phyloP scores from a whole-genome alignment of 208 protist species.

The Acanthamoeba quina region DNA sequence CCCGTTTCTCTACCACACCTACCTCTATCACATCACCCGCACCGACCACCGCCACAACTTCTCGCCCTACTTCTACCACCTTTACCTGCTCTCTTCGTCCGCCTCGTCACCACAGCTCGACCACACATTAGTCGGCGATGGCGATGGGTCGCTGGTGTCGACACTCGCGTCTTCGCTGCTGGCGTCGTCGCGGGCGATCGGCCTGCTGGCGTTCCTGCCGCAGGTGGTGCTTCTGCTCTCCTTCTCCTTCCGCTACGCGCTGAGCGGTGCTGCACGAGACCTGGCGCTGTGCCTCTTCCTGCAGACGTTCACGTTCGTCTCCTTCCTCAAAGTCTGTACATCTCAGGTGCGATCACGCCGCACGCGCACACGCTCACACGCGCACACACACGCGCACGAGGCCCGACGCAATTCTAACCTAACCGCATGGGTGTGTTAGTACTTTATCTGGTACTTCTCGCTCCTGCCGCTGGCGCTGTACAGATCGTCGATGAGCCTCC shows the following conservation, averaged over 20 bases:
- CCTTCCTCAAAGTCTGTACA: slow-evolving; percentile 91
- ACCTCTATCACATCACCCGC: slow-evolving; percentile 89
- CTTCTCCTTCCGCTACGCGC: slow-evolving; percentile 30
- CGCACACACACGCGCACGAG: no score
- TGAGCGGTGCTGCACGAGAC: slow-evolving; percentile 47
- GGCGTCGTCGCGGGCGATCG: slow-evolving; percentile 16
- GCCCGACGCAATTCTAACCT: no score
- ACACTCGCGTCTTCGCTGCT: background rate
- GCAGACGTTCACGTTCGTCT: slow-evolving; percentile 88
- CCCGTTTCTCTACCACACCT: slow-evolving; percentile 88
- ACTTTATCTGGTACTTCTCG: slow-evolving; percentile 91
- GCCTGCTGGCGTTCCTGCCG: slow-evolving; percentile 86
- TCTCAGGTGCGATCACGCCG: slow-evolving; percentile 63
- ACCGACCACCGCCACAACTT: slow-evolving; percentile 91
- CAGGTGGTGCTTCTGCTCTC: slow-evolving; percentile 85
- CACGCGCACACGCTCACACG: background rate
- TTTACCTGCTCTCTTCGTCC: slow-evolving; percentile 82
- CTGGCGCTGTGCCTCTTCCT: slow-evolving; percentile 84
- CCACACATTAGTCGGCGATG: background rate
- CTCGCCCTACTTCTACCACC: slow-evolving; percentile 89
- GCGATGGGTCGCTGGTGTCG: background rate
- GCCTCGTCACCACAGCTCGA: background rate
- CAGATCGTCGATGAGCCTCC: slow-evolving; percentile 54
- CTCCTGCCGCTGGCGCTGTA: slow-evolving; percentile 84
- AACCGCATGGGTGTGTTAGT: slow-evolving; percentile 70